Conservation (phyloP, 495 filamentous ascomycete species). For the Ascodesmis nigricans region DNA sequence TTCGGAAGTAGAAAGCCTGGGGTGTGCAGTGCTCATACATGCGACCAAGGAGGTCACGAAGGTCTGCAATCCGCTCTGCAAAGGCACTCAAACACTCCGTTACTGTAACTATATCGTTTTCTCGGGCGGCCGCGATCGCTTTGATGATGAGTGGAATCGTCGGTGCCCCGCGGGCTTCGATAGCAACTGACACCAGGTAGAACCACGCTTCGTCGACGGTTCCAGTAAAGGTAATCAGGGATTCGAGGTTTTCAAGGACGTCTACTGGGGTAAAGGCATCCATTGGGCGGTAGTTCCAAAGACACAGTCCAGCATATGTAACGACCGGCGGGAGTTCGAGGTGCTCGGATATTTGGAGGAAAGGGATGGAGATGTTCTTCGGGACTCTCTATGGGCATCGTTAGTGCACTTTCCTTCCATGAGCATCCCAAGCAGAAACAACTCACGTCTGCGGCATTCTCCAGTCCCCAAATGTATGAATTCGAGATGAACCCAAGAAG, state of each 20-base stretch:
- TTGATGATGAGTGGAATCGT: slow-evolving; percentile 69
- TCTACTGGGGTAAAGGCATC: slow-evolving; percentile 62
- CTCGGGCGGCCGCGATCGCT: slow-evolving; percentile 62
- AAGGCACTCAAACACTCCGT: slow-evolving; percentile 51
- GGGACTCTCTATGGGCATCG: slow-evolving; percentile 44
- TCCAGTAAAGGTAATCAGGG: slow-evolving; percentile 79
- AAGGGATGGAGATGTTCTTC: slow-evolving; percentile 59
- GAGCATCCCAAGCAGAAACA: not conserved
- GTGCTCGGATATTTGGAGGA: slow-evolving; percentile 52
- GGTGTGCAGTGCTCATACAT: slow-evolving; percentile 92
- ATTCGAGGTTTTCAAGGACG: slow-evolving; percentile 61
- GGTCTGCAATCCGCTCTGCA: slow-evolving; percentile 70
- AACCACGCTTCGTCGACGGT: slow-evolving; percentile 97
- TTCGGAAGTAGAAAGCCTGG: slow-evolving; percentile 77
- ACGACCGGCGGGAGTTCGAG: slow-evolving; percentile 85
- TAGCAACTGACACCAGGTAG: slow-evolving; percentile 81
- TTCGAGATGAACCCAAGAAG: slow-evolving; percentile 75
- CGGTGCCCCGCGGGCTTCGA: slow-evolving; percentile 82
- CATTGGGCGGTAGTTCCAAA: slow-evolving; percentile 92
- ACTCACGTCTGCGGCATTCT: slow-evolving; percentile 50
- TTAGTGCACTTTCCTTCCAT: not conserved
- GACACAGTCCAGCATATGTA: slow-evolving; percentile 71
- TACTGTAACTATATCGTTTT: slow-evolving; percentile 45
- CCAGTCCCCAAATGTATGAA: slow-evolving; percentile 86
- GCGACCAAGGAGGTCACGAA: slow-evolving; percentile 46